A percentile compares a stretch with the other conserved stretches of the same genome.
phyloP scores from a whole-genome alignment of 1,139 yeast species.

The Sugiyamaella novakii region DNA sequence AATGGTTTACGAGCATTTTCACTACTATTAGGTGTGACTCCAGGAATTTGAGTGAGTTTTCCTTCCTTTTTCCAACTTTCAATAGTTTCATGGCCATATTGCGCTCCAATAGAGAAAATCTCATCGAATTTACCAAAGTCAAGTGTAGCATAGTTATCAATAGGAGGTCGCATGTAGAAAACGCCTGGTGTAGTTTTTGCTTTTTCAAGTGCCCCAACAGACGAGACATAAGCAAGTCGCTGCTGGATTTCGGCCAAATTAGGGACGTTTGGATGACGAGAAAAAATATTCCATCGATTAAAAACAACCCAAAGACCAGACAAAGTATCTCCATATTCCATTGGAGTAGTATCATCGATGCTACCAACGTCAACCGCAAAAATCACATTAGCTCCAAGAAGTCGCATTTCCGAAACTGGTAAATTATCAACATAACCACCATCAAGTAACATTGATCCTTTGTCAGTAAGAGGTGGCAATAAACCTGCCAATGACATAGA shows the following conservation, averaged over 20 bases:
- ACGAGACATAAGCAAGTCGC: slow-evolving; percentile 90
- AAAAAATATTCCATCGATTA: slow-evolving; percentile 90
- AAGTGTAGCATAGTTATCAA: slow-evolving; percentile 85
- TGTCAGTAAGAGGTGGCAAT: slow-evolving; percentile 76
- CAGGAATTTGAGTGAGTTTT: slow-evolving; percentile 65
- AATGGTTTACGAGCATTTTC: slow-evolving; percentile 34
- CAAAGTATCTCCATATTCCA: slow-evolving; percentile 89
- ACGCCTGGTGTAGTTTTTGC: slow-evolving; percentile 88
- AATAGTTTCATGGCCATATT: slow-evolving; percentile 66
- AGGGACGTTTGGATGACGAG: slow-evolving; percentile 84
- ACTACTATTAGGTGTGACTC: slow-evolving; percentile 41
- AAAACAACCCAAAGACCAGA: slow-evolving; percentile 90
- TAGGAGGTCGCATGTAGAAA: slow-evolving; percentile 90
- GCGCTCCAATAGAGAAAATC: slow-evolving; percentile 76
- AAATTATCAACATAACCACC: slow-evolving; percentile 96
- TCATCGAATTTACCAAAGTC: slow-evolving; percentile 94
- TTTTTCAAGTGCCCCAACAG: slow-evolving; percentile 86
- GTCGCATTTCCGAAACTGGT: slow-evolving; percentile 85
- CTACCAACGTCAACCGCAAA: slow-evolving; percentile 98
- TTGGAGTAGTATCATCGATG: slow-evolving; percentile 86
- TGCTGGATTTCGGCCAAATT: slow-evolving; percentile 94
- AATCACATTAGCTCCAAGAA: slow-evolving; percentile 81
- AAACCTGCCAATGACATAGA: slow-evolving; percentile 96
- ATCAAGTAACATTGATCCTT: slow-evolving; percentile 90
- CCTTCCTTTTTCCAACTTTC: slow-evolving; percentile 56